Evolutionary conservation across 2,329 filamentous ascomycete genomes (phyloP), one percentile per base, ranked within the genome.

Genomic region (Paecilomyces formosus): DNA sequence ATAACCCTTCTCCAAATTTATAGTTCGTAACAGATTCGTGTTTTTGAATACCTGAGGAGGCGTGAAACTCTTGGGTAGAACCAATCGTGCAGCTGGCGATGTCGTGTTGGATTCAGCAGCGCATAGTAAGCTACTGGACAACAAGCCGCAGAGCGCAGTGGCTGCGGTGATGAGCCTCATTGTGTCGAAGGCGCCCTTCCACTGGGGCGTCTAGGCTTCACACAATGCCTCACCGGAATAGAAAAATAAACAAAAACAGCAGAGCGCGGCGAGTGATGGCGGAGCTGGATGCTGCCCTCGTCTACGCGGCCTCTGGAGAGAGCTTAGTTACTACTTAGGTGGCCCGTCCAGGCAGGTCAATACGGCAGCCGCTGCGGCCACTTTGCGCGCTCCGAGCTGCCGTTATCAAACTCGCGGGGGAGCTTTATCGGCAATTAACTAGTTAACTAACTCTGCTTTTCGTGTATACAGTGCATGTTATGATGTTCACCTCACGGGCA

Each of bases 21-120:
- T 88, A 63, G 89, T 87, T 68, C 94, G 89, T 55, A 97, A 88
- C 30, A 97, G 77, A 74, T 99, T 97, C 75, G 83, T 83, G 76
- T 99, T 97, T 79, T 92, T 91, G 80, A 96, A 99, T 65, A 92
- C 89, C 72, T 91, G 89, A 13, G 92, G 88, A 57, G 93, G 92
- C 75, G 85, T 88, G 80, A 97, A 96, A 61, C 74, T 70, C 60
- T 68, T 66, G 50, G 73, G 71, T 24, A 78, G 69, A 59, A 72
- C 65, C 57, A 72, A 68, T 62, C 71, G 70, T 24, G 66, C 60
- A n/a, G 64, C 62, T 57, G 68, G 63, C 57, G 67, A 65, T 51
- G 63, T 65, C 53, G 64, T 63, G 60, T 63, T 72, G 58, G 68
- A 60, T 49, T 71, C 66, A 24, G 64, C 64, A 62, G 70, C 70